Base-by-base conservation (phyloP, 2,329 filamentous ascomycete genomes). In the Cryphonectria carpinicola region DNA sequence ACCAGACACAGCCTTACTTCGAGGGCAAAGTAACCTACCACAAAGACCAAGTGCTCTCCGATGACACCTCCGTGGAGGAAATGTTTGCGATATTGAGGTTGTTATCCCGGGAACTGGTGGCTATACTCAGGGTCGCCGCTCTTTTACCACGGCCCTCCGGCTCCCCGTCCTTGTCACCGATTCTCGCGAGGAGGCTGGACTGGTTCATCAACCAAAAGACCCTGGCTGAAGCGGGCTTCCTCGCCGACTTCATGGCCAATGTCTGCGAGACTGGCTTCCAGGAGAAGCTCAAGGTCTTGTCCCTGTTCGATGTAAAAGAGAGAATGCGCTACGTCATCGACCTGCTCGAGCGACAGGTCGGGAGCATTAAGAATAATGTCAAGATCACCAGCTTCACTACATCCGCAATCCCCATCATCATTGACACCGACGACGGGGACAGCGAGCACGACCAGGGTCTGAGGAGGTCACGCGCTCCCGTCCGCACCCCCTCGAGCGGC, bases 241-340 rank as follows among this genome's bases (percentile, higher is more conserved):
- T 99, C 13, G 95, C 96, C 8, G 96, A 99, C 79, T 98, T 98
- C 79, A 98, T 99, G 94, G 92, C 94, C 54, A 97, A 97, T 78
- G 88, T 98, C 35, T 89, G 97, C 3, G 94, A 97, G 73, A 91
- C 92, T 66, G 92, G 90, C 13, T 92, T 97, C 74, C 94, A 97
- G 79, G 96, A 99, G 78, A 98, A 97, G 80, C 86, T 99, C 68
- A 89, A 93, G 69, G 89, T 99, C 22, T 84, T 99, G 49, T 89
- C 93, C n/a, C 90, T 94, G 0, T 82, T 97, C 6, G 90, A 95
- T 76, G 85, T 96, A 63, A 92, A 93, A 75, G 89, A 92, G 63
- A 88, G 96, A 52, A 86, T 98, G 68, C 89, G 92, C 73, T 92
- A 91, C 76, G 94, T 97, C 22, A 91, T 97, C 70, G 93, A 95